These are phyloP conservation scores for Lodderomyces theae DNA, from an alignment of 1,139 yeast genomes.

Conservation along the genomic window DNA sequence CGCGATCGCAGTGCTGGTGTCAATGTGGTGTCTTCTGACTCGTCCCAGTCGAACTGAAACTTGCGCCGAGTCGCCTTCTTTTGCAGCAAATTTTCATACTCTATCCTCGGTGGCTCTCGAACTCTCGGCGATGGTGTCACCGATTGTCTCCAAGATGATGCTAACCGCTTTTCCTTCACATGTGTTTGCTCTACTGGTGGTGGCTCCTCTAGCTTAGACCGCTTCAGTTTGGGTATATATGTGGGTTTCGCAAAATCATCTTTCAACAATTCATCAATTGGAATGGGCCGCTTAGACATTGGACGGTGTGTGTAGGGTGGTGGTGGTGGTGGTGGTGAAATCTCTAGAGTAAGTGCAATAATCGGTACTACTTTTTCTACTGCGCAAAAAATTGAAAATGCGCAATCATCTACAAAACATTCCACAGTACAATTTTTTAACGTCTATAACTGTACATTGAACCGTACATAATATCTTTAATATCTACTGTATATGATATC, in stretches of 20 bases:
- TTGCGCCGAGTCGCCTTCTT: conserved; percentile 1
- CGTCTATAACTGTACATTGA: conserved; percentile 1
- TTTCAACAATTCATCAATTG: conserved; percentile 44
- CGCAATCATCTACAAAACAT: too few relatives aligned
- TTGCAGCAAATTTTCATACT: not conserved
- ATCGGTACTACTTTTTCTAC: too few relatives aligned
- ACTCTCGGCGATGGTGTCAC: not conserved
- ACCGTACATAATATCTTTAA: not conserved
- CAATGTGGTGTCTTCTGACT: conserved; percentile 60
- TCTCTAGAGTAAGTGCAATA: too few relatives aligned
- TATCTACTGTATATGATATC: not conserved
- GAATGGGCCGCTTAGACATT: conserved; percentile 31
- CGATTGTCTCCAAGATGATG: conserved; percentile 1
- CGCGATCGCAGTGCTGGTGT: conserved; percentile 40
- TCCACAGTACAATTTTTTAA: not conserved
- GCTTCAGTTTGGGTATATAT: conserved; percentile 48
- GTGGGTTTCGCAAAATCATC: conserved; percentile 30
- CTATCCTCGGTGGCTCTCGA: not conserved
- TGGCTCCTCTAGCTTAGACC: conserved; percentile 32
- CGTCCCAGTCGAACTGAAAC: conserved; percentile 71
- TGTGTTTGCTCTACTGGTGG: conserved; percentile 4
- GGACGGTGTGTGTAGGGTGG: not conserved
- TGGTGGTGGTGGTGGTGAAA: too few relatives aligned
- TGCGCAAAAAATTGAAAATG: too few relatives aligned
- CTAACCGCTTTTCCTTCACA: conserved; percentile 5